A percentile compares a stretch with the other conserved stretches of the same genome.
Evolutionary conservation across 177 flowering plant species (phyloP).

Genomic region (Vitis hybrid): DNA sequence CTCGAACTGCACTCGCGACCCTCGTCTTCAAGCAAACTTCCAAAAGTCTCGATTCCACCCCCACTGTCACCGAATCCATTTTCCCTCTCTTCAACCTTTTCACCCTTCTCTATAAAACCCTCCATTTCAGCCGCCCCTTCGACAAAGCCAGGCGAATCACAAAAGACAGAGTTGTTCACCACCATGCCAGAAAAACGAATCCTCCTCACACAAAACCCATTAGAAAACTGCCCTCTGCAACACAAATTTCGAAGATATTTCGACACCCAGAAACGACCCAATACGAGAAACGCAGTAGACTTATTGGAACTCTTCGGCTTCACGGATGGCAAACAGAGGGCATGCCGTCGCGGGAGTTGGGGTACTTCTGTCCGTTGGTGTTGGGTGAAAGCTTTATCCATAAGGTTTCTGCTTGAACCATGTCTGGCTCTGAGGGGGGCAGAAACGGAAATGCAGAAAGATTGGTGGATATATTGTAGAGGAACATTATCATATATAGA

Average conservation of each 20-base stretch:
- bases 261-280: slow-evolving; percentile 31
- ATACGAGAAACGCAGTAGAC: slow-evolving; percentile 22
- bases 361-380: slow-evolving; percentile 22
- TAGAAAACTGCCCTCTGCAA: slow-evolving; percentile 13
- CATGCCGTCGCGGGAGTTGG: slow-evolving; percentile 17
- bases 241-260: slow-evolving; percentile 25
- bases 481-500: neutral
- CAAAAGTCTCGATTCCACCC: slow-evolving; percentile 15
- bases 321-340: slow-evolving; percentile 23
- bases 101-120: slow-evolving; percentile 27
- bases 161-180: slow-evolving; percentile 39
- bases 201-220: slow-evolving; percentile 28
- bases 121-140: slow-evolving; percentile 37
- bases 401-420: slow-evolving; percentile 25
- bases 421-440: slow-evolving; percentile 21
- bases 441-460: slow-evolving; percentile 2
- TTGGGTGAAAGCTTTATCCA: slow-evolving; percentile 34
- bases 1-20: slow-evolving; percentile 50
- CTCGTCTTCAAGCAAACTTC: slow-evolving; percentile 29
- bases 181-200: slow-evolving; percentile 27
- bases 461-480: neutral
- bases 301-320: slow-evolving; percentile 7
- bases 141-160: slow-evolving; percentile 21
- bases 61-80: slow-evolving; percentile 24
- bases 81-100: slow-evolving; percentile 22